phyloP scores from a whole-genome alignment of 78 protist genomes.

The Chrysochromulina parva region DNA sequence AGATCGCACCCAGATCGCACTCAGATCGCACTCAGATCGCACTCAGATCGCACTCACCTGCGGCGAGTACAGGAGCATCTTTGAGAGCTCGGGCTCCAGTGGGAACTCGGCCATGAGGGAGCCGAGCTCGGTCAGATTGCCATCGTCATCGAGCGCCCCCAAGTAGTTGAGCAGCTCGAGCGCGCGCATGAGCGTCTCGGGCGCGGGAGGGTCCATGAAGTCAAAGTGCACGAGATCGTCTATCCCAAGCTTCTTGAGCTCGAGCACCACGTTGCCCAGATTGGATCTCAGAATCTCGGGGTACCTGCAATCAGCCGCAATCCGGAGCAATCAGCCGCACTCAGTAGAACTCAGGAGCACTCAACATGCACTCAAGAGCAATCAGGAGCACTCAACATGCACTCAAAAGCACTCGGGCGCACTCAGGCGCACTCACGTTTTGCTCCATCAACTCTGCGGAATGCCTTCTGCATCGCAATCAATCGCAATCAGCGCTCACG shows the following conservation, averaged over 20 bases:
- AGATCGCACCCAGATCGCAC: too few relatives aligned
- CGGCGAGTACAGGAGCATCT: slow-evolving; percentile 65
- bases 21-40: too few relatives aligned
- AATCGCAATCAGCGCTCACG: too few relatives aligned
- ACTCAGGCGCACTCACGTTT: too few relatives aligned
- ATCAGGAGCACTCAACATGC: too few relatives aligned
- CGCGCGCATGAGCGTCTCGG: slow-evolving; percentile 97
- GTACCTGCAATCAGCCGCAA: too few relatives aligned
- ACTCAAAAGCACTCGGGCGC: too few relatives aligned
- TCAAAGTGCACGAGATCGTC: slow-evolving; percentile 87
- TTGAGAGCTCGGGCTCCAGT: slow-evolving; percentile 97
- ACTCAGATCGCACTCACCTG: not conserved
- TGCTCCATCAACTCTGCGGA: too few relatives aligned
- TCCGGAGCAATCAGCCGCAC: too few relatives aligned
- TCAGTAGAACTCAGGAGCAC: too few relatives aligned
- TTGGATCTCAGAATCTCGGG: slow-evolving; percentile 97
- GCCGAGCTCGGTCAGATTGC: slow-evolving; percentile 82
- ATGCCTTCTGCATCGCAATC: too few relatives aligned
- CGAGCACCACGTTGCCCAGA: slow-evolving; percentile 78
- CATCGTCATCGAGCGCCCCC: slow-evolving; percentile 95
- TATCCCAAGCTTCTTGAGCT: slow-evolving; percentile 63
- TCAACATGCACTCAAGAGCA: too few relatives aligned
- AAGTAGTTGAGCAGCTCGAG: slow-evolving; percentile 92
- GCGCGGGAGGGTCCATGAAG: slow-evolving; percentile 92
- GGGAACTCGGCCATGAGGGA: slow-evolving; percentile 95